These are phyloP conservation scores for Phalaenopsis aphrodite DNA, from an alignment of 106 monocot species.

Conservation along the genomic window DNA sequence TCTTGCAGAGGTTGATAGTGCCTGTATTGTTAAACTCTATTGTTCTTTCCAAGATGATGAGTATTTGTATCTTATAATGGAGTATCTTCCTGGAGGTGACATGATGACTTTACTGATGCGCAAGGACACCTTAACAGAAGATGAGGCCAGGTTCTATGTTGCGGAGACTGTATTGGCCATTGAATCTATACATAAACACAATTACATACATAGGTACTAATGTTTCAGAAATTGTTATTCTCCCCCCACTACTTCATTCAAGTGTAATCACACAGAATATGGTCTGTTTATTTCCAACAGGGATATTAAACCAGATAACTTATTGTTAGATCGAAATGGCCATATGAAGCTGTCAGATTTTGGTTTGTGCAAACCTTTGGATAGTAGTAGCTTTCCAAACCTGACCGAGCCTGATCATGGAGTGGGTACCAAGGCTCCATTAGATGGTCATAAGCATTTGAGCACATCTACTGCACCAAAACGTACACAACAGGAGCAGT, in stretches of 20 bases:
- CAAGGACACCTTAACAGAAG: constrained; percentile 64
- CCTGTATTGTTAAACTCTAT: constrained; percentile 68
- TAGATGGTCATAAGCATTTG: constrained; percentile 29
- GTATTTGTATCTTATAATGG: constrained; percentile 79
- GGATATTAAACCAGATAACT: constrained; percentile 79
- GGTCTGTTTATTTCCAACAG: constrained; percentile 19
- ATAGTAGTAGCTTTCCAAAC: constrained; percentile 58
- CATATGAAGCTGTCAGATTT: constrained; percentile 92
- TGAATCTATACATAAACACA: constrained; percentile 79
- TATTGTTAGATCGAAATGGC: constrained; percentile 60
- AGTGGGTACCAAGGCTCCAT: constrained; percentile 20
- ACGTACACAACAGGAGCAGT: constrained; percentile 63
- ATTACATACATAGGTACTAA: constrained; percentile 60
- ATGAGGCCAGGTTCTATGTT: constrained; percentile 66
- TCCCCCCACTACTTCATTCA: background rate
- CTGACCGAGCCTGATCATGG: constrained; percentile 40
- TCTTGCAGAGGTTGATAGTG: constrained; percentile 74
- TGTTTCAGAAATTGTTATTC: background rate
- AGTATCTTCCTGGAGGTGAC: constrained; percentile 81
- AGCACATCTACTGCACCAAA: constrained; percentile 24
- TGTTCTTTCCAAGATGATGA: constrained; percentile 84
- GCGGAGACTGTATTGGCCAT: constrained; percentile 66
- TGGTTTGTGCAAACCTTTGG: constrained; percentile 69
- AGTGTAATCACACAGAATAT: background rate
- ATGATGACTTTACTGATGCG: constrained; percentile 87